A percentile compares a stretch with the other conserved stretches of the same genome.
Conservation (phyloP, 768 basidiomycete genomes). For the Pisolithus sp. region DNA sequence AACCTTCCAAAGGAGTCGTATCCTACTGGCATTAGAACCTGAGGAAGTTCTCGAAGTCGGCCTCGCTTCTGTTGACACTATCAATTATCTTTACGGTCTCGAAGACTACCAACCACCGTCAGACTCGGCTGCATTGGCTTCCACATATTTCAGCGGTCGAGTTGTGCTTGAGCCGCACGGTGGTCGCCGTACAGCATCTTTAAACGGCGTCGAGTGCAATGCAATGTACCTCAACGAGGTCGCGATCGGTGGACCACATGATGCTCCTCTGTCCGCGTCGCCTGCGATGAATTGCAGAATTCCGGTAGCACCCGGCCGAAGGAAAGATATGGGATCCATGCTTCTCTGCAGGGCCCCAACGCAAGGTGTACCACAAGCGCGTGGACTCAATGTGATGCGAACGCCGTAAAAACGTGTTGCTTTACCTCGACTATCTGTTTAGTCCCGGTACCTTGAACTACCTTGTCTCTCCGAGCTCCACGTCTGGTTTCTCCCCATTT, state of each 20-base stretch:
- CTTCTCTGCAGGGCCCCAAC: conserved; percentile 21
- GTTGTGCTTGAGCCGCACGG: too few relatives aligned
- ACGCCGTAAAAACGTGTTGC: conserved; percentile 23
- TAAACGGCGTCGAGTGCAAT: too few relatives aligned
- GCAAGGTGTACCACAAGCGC: conserved; percentile 19
- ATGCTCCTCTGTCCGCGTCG: background rate
- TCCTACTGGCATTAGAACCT: background rate
- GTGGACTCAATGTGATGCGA: conserved; percentile 23
- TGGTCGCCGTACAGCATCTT: too few relatives aligned
- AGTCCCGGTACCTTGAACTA: conserved; percentile 19
- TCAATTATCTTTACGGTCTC: too few relatives aligned
- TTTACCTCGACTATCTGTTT: conserved; percentile 16
- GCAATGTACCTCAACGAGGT: too few relatives aligned
- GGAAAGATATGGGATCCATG: conserved; percentile 15
- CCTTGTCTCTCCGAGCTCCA: background rate
- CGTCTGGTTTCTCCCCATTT: conserved; percentile 5
- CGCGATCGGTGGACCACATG: too few relatives aligned
- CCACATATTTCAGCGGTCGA: too few relatives aligned
- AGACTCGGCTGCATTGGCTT: too few relatives aligned
- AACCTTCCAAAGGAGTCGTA: background rate
- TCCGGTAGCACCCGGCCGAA: conserved; percentile 9
- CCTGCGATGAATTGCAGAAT: conserved; percentile 10
- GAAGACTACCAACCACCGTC: background rate
- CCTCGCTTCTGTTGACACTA: background rate
- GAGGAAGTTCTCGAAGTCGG: background rate